Percentiles rank a stretch among this genome's conserved stretches.
Conservation (phyloP, 768 basidiomycete species). For the Albatrellus ellisii region DNA sequence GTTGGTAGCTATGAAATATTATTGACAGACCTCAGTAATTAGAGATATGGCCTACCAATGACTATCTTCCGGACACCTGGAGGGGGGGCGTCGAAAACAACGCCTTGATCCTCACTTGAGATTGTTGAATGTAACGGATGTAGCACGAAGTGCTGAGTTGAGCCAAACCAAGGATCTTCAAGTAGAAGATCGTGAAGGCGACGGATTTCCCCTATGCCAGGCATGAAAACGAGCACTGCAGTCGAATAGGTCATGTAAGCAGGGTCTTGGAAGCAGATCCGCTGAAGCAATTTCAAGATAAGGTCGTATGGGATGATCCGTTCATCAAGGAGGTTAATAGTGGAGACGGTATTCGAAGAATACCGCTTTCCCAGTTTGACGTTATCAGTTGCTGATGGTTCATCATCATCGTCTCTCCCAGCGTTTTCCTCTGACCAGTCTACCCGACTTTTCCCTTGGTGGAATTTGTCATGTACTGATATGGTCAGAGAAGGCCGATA, state of each 20-base stretch:
- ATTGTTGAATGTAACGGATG: conserved; percentile 89
- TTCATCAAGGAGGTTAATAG: conserved; percentile 79
- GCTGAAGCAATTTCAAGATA: conserved; percentile 71
- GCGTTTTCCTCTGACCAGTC: conserved; percentile 75
- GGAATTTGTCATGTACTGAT: conserved; percentile 49
- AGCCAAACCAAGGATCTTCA: conserved; percentile 65
- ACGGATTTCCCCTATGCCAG: conserved; percentile 89
- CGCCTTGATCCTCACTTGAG: conserved; percentile 80
- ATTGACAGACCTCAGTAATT: background rate
- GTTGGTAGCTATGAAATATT: conserved; percentile 51
- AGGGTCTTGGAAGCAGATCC: conserved; percentile 60
- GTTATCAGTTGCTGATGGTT: conserved; percentile 26
- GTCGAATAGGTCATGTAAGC: conserved; percentile 44
- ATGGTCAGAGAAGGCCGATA: background rate
- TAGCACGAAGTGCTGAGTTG: conserved; percentile 48
- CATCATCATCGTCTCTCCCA: conserved; percentile 55
- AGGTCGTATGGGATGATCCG: conserved; percentile 86
- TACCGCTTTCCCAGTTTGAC: conserved; percentile 69
- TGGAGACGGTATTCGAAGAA: conserved; percentile 56
- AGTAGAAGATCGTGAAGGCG: conserved; percentile 69
- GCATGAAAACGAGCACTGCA: conserved; percentile 87
- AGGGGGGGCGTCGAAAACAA: conserved; percentile 84
- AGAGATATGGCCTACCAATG: conserved; percentile 43
- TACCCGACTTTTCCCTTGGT: conserved; percentile 41
- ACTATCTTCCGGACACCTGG: conserved; percentile 82